phyloP scores from a whole-genome alignment of 1,284 basidiomycete genomes.

The Naganishia liquefaciens region DNA sequence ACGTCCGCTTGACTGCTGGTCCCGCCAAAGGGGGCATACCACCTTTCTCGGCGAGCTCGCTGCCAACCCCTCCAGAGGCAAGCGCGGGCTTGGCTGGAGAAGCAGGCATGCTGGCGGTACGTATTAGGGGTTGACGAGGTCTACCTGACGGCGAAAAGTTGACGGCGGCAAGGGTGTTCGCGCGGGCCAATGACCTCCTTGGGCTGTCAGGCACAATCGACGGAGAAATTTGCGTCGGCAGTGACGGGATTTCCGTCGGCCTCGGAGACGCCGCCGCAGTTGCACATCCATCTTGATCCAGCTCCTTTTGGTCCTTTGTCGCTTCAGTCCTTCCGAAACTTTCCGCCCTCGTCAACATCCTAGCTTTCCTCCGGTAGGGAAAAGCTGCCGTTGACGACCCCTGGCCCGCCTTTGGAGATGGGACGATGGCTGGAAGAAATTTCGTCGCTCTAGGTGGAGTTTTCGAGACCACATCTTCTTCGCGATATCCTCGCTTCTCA shows the following conservation, averaged over 20 bases:
- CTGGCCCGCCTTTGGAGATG: not conserved
- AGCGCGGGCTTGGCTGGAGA: not conserved
- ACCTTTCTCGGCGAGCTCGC: not conserved
- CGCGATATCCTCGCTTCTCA: not conserved
- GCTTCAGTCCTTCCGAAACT: conserved; percentile 19
- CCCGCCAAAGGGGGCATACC: not conserved
- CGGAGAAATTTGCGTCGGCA: no score
- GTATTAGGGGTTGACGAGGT: not conserved
- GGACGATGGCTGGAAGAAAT: conserved; percentile 9
- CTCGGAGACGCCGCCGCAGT: not conserved
- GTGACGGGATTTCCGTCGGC: not conserved
- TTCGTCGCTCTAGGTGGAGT: conserved; percentile 6
- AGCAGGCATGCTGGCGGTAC: conserved; percentile 15
- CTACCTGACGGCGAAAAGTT: conserved; percentile 4
- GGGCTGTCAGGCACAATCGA: conserved; percentile 1
- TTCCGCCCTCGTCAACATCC: conserved; percentile 23
- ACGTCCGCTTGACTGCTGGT: conserved; percentile 4
- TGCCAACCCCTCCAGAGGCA: not conserved
- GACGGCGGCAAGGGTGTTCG: conserved; percentile 1
- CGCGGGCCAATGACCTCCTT: conserved; percentile 9
- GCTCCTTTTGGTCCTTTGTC: conserved; percentile 15
- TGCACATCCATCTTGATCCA: not conserved
- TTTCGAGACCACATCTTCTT: not conserved
- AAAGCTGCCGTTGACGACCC: not conserved
- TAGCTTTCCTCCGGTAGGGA: conserved; percentile 9